phyloP scores from a whole-genome alignment of 257 asterid species.

The Anisodus acutangulus region DNA sequence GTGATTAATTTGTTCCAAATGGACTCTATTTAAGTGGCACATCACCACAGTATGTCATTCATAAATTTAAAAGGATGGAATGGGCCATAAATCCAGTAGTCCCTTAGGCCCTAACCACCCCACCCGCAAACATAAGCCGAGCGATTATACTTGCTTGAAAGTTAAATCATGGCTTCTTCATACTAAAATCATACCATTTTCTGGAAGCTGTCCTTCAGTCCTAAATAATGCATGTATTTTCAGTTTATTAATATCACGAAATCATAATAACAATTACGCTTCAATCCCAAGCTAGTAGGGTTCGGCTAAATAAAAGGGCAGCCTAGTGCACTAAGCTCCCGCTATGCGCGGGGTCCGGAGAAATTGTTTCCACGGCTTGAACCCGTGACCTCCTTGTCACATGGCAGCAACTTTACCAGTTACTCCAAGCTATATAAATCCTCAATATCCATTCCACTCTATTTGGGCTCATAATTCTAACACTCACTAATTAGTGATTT shows the following conservation, averaged over 20 bases:
- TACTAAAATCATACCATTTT: slow-evolving; percentile 20
- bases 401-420: no score
- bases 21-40: not conserved
- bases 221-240: slow-evolving; percentile 13
- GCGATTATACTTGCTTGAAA: not conserved
- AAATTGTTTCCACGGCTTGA: no score
- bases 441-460: not conserved
- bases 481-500: not conserved
- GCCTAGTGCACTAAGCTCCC: no score
- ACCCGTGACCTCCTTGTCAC: no score
- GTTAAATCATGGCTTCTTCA: slow-evolving; percentile 1
- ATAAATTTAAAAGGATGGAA: not conserved
- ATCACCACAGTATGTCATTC: slow-evolving; percentile 8
- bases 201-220: not conserved
- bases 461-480: not conserved
- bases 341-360: no score
- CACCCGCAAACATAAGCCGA: not conserved
- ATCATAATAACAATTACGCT: not conserved
- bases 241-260: not conserved
- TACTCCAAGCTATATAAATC: not conserved
- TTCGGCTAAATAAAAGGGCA: not conserved
- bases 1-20: not conserved
- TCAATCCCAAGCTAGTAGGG: slow-evolving; percentile 11
- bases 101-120: not conserved
- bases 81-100: not conserved